Percentiles rank a stretch among this genome's conserved stretches.
Evolutionary conservation across 176 grass and related monocot species (phyloP).

Genomic region (Poa pratensis): DNA sequence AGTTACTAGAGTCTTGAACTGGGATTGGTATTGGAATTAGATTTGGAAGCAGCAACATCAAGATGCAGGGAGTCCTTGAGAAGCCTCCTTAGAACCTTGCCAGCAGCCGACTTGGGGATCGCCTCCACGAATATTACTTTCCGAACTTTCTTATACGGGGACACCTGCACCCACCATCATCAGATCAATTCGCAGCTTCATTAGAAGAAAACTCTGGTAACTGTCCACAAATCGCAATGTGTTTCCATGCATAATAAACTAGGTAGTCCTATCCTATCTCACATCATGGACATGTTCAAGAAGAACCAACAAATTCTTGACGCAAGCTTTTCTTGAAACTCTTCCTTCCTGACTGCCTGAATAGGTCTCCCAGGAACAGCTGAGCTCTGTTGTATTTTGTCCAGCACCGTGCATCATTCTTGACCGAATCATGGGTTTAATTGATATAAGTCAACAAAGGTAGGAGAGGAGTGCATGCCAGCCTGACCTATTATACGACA

Average conservation of each 20-base stretch:
- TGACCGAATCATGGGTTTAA: constrained; percentile 1
- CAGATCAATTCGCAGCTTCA: constrained; percentile 8
- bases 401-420: constrained; percentile 13
- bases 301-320: constrained; percentile 34
- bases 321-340: background rate
- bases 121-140: constrained; percentile 89
- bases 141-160: constrained; percentile 87
- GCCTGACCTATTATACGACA: background rate
- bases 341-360: constrained; percentile 1
- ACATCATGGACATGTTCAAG: constrained; percentile 23
- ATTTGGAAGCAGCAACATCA: constrained; percentile 18
- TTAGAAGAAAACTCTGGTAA: background rate
- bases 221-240: background rate
- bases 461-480: constrained; percentile 37
- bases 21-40: background rate
- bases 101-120: constrained; percentile 76
- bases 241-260: background rate
- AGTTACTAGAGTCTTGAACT: constrained; percentile 60
- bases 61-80: constrained; percentile 49
- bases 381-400: background rate
- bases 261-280: background rate
- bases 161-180: constrained; percentile 56
- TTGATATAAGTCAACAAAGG: constrained; percentile 46
- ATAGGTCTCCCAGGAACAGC: constrained; percentile 26
- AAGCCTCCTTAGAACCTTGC: constrained; percentile 78